These are phyloP conservation scores for Didymella lethalis DNA, from an alignment of 2,329 filamentous ascomycete genomes.

Conservation along the genomic window DNA sequence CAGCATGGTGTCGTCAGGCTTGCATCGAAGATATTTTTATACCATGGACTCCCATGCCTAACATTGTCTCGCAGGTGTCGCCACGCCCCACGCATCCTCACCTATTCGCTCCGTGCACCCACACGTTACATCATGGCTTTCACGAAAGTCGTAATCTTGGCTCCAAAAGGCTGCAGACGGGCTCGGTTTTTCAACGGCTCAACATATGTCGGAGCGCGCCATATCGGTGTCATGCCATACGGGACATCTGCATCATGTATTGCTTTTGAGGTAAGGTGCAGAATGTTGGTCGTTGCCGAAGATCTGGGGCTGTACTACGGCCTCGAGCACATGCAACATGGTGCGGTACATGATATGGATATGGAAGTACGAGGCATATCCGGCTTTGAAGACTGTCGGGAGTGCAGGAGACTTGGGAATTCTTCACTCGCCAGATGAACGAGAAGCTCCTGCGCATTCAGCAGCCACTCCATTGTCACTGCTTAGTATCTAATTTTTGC, in stretches of 20 bases:
- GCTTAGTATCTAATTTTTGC: neutral
- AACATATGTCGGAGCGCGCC: neutral
- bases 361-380: neutral
- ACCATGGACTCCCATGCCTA: neutral
- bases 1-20: constrained; percentile 1
- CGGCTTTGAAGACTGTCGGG: neutral
- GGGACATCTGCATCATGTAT: neutral
- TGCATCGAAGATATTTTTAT: neutral
- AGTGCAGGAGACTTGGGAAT: neutral
- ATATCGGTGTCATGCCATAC: neutral
- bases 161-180: neutral
- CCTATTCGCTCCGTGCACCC: neutral
- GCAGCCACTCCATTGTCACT: neutral
- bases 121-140: neutral
- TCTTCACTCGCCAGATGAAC: neutral
- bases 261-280: neutral
- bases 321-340: neutral
- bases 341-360: neutral
- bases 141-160: neutral
- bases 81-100: neutral
- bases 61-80: neutral
- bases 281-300: neutral
- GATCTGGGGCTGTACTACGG: neutral
- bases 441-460: neutral
- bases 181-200: neutral